These are phyloP conservation scores for Pelargonium citronellum DNA, from an alignment of 441 rosid species.

Conservation along the genomic window DNA sequence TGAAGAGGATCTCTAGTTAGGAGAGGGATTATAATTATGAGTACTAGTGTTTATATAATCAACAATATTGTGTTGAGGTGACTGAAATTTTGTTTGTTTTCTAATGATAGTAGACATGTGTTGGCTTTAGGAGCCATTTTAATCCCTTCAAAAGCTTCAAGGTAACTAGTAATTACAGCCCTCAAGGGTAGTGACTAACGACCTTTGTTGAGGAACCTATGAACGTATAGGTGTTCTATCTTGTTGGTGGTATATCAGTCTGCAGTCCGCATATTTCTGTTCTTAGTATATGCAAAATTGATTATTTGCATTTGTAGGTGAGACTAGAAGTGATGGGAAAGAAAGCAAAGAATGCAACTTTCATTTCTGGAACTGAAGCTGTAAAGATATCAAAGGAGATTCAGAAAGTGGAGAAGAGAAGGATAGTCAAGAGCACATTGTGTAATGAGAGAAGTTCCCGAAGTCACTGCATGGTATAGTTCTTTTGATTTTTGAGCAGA, in stretches of 20 bases:
- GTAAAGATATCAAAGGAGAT: slow-evolving; percentile 83
- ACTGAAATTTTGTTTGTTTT: background rate
- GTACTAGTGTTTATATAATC: background rate
- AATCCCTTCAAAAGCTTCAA: too few relatives aligned
- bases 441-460: slow-evolving; percentile 91
- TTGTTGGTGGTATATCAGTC: background rate
- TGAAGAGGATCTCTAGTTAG: background rate
- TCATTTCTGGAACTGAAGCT: slow-evolving; percentile 79
- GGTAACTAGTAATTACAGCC: too few relatives aligned
- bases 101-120: background rate
- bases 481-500: background rate
- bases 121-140: background rate
- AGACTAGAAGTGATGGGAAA: slow-evolving; percentile 97
- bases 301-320: slow-evolving; percentile 39
- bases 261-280: background rate
- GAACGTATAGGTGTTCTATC: background rate
- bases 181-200: too few relatives aligned
- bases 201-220: too few relatives aligned
- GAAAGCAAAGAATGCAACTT: slow-evolving; percentile 86
- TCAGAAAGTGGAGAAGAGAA: slow-evolving; percentile 86
- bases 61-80: background rate
- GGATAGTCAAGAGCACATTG: slow-evolving; percentile 85
- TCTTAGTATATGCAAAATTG: background rate
- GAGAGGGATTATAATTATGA: background rate
- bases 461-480: slow-evolving; percentile 87